Percentiles rank a stretch among this genome's conserved stretches.
phyloP scores from a whole-genome alignment of 2,329 filamentous ascomycete genomes.

The Ophiocordyceps camponoti-floridani region DNA sequence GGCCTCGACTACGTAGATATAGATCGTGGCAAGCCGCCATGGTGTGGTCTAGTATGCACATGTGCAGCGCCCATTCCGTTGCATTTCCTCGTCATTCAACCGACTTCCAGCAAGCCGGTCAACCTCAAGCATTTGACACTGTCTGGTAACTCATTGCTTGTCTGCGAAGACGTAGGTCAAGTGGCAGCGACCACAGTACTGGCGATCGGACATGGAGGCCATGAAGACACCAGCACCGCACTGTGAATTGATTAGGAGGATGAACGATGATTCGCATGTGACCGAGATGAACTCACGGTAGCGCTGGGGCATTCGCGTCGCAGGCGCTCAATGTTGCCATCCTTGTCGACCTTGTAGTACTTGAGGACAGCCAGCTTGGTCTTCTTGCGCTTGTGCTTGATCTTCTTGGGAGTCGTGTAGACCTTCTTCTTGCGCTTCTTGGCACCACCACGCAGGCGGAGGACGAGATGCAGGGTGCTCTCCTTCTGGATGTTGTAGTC shows the following conservation, averaged over 20 bases:
- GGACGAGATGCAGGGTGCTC: conserved; percentile 92
- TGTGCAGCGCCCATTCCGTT: conserved; percentile 22
- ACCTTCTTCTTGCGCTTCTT: conserved; percentile 99
- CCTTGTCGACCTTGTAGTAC: conserved; percentile 99
- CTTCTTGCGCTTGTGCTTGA: conserved; percentile 99
- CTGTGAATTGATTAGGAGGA: conserved; percentile 23
- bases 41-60: conserved; percentile 18
- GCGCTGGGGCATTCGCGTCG: conserved; percentile 91
- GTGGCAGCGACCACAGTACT: conserved; percentile 76
- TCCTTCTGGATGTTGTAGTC: conserved; percentile 99
- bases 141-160: conserved; percentile 33
- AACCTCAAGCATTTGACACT: conserved; percentile 10
- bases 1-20: conserved; percentile 14
- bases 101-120: conserved; percentile 9
- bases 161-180: conserved; percentile 59
- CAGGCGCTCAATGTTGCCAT: conserved; percentile 99
- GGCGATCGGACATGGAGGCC: conserved; percentile 99
- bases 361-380: conserved; percentile 99
- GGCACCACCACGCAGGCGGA: conserved; percentile 92
- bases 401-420: conserved; percentile 99
- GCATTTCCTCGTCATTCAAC: conserved; percentile 13
- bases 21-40: conserved; percentile 19
- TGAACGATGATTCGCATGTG: neutral
- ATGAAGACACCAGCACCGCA: conserved; percentile 99
- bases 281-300: conserved; percentile 44